These are phyloP conservation scores for Bocquillonia castaneifolia DNA, from an alignment of 441 rosid species.

Conservation along the genomic window DNA sequence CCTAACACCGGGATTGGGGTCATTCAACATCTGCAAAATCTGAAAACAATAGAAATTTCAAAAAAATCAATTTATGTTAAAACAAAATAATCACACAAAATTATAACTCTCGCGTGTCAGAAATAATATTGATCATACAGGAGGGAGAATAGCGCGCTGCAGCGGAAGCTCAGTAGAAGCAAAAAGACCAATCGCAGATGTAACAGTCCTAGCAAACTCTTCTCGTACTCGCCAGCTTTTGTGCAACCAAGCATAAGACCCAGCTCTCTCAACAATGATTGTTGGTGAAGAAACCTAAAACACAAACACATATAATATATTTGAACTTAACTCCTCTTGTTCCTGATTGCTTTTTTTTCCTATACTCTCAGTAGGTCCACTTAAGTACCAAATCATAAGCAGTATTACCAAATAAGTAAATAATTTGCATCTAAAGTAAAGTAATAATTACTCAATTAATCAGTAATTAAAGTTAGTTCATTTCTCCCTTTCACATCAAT, in stretches of 20 bases:
- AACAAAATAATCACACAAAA: constrained; percentile 12
- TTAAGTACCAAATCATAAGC: background rate
- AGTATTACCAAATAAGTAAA: too few species aligned
- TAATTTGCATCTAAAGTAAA: too few species aligned
- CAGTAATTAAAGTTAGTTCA: too few species aligned
- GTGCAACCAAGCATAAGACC: constrained; percentile 93
- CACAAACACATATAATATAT: too few species aligned
- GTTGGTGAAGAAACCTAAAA: constrained; percentile 96
- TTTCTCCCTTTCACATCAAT: too few species aligned
- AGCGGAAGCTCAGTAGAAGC: constrained; percentile 97
- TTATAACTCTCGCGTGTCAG: background rate
- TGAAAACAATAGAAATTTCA: constrained; percentile 28
- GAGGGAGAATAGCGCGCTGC: constrained; percentile 93
- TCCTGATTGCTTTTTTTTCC: background rate
- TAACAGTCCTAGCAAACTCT: constrained; percentile 94
- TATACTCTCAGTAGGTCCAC: background rate
- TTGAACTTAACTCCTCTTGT: constrained; percentile 11
- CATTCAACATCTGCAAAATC: constrained; percentile 93
- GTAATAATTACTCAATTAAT: too few species aligned
- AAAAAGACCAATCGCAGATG: constrained; percentile 89
- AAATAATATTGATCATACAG: constrained; percentile 44
- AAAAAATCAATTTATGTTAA: background rate
- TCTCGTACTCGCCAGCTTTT: constrained; percentile 93
- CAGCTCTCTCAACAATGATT: constrained; percentile 96
- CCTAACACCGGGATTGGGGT: constrained; percentile 79